Evolutionary conservation across 768 basidiomycete genomes (phyloP), one percentile per base, ranked within the genome.

Genomic region (Boletus sensibilis): DNA sequence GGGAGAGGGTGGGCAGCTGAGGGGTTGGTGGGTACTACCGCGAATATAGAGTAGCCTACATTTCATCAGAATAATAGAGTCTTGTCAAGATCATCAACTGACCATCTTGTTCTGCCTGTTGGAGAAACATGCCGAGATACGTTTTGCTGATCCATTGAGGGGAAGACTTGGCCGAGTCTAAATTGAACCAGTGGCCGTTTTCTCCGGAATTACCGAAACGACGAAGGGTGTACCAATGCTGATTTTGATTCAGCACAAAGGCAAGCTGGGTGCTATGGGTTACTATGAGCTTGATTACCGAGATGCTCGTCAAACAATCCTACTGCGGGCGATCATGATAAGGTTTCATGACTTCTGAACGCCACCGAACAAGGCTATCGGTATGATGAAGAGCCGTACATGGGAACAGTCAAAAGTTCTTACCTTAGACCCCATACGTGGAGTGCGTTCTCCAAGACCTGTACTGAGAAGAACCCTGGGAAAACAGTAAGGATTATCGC

Each of bases 221-320:
- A 43, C 92, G 85, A 33, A 93, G 76, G 10, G 92, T 88, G 67
- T 90, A 91, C 94, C 94, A 97, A 64, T 96, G 94, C 51, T 90
- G 86, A 45, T 87, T 77, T 43, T 88, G 80, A 67, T 97, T 92
- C 34, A 97, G 80, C 54, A 97, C 87, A 68, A 94, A 97, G 3
- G 85, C 94, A 33, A 89, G 80, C 69, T 96, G 92, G 8, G 81
- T 78, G 64, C 94, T 95, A 56, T 21, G 40, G 14, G 52, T 23
- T 40, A 44, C 41, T 37, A 51, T 60, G 46, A 61, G 50, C 45
- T 50, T 45, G 56, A 52, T 21, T 53, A 50, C 27, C 12, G 23
- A 51, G n/a, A 48, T 46, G 47, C 2, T 40, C 29, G 38, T 42
- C 27, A 29, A 57, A 38, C 38, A 38, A n/a, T 69, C 78, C 61